phyloP scores from a whole-genome alignment of 1,284 basidiomycete species.

The Coriolopsis trogii region DNA sequence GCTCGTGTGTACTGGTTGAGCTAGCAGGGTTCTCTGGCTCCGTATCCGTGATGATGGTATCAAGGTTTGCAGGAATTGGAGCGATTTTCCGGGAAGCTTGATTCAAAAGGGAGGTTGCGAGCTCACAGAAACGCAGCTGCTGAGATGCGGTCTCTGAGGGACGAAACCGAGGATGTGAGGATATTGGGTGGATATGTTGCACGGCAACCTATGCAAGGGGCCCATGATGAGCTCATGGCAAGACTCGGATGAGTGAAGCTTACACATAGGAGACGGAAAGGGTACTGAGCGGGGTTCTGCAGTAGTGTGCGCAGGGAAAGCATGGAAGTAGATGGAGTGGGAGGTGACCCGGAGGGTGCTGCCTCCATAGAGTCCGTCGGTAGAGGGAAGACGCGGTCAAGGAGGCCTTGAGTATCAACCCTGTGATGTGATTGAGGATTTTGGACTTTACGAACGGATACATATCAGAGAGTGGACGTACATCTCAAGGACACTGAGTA shows the following conservation, averaged over 20 bases:
- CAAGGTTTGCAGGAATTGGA: conserved; percentile 47
- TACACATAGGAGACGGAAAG: conserved; percentile 55
- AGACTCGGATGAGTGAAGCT: conserved; percentile 27
- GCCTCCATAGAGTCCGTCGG: conserved; percentile 41
- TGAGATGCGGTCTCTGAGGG: conserved; percentile 64
- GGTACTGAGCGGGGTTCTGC: conserved; percentile 51
- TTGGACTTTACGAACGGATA: conserved; percentile 10
- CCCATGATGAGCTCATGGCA: conserved; percentile 11
- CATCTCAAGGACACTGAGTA: conserved; percentile 79
- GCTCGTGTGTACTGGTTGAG: conserved; percentile 29
- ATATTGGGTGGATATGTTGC: conserved; percentile 65
- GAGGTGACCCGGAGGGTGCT: conserved; percentile 32
- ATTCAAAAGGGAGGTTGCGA: conserved; percentile 70
- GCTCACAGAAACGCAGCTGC: conserved; percentile 72
- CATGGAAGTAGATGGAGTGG: conserved; percentile 34
- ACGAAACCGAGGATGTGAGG: conserved; percentile 62
- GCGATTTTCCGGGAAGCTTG: conserved; percentile 59
- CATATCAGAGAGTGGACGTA: conserved; percentile 37
- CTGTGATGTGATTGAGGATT: conserved; percentile 37
- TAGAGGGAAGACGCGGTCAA: conserved; percentile 78
- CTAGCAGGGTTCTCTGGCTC: conserved; percentile 26
- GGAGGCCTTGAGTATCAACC: conserved; percentile 70
- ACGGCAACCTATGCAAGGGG: conserved; percentile 55
- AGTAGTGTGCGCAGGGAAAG: conserved; percentile 69
- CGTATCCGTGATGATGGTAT: conserved; percentile 44